A percentile compares a stretch with the other conserved stretches of the same genome.
Conservation (phyloP, 768 basidiomycete genomes). For the Panellus pusillus region DNA sequence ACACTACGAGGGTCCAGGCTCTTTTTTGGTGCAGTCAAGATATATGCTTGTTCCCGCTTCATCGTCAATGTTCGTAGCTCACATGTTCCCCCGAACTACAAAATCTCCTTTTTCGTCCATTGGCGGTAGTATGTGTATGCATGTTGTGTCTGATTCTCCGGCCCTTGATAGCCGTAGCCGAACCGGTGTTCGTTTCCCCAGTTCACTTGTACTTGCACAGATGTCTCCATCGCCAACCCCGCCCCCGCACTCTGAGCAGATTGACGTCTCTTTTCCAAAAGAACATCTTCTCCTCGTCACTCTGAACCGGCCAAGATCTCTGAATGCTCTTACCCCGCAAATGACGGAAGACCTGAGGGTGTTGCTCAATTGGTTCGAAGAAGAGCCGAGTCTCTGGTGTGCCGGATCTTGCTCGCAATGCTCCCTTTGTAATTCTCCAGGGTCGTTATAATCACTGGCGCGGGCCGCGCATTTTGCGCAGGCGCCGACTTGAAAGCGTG, state of each 20-base stretch:
- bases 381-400: slow-evolving; percentile 71
- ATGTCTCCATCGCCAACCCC: not conserved
- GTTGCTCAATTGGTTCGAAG: slow-evolving; percentile 72
- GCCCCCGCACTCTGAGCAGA: slow-evolving; percentile 11
- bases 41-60: no score
- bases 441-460: slow-evolving; percentile 75
- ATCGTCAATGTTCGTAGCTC: no score
- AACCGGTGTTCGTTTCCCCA: not conserved
- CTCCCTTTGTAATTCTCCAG: slow-evolving; percentile 35
- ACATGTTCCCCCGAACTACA: no score
- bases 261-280: slow-evolving; percentile 35
- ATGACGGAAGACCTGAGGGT: slow-evolving; percentile 53
- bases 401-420: slow-evolving; percentile 21
- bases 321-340: slow-evolving; percentile 72
- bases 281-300: slow-evolving; percentile 55
- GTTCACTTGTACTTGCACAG: not conserved
- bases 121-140: not conserved
- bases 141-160: not conserved
- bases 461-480: slow-evolving; percentile 73
- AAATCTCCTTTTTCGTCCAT: not conserved
- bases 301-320: slow-evolving; percentile 65
- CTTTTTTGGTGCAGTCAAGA: no score
- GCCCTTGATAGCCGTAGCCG: not conserved
- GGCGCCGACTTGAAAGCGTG: slow-evolving; percentile 79
- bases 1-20: no score